Percentiles rank a stretch among this genome's conserved stretches.
Conservation (phyloP, 352 stramenopile genomes). For the Phytophthora pistaciae region DNA sequence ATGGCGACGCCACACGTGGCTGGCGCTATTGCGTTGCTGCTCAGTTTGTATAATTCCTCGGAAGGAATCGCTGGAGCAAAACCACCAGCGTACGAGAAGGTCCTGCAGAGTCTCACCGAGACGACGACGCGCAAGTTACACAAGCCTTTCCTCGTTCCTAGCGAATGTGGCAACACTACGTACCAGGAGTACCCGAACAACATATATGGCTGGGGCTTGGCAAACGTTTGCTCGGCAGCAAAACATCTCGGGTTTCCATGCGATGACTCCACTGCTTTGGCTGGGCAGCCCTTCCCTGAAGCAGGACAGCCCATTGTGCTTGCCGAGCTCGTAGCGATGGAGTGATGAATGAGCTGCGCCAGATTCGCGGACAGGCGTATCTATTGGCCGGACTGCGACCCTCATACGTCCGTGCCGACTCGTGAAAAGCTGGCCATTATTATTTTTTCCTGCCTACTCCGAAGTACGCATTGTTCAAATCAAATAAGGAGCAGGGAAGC, state of each 20-base stretch:
- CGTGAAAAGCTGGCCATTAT: too few relatives aligned
- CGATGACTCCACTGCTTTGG: conserved; percentile 14
- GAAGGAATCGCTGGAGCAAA: conserved; percentile 15
- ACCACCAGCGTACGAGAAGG: conserved; percentile 34
- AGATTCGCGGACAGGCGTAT: not conserved
- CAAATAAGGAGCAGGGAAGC: too few relatives aligned
- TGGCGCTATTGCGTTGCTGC: conserved; percentile 65
- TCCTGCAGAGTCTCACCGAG: conserved; percentile 44
- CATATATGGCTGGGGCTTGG: conserved; percentile 76
- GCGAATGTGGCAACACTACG: conserved; percentile 64
- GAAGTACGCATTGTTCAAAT: too few relatives aligned
- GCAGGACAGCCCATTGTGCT: conserved; percentile 18
- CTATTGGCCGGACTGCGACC: too few relatives aligned
- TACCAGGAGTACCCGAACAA: conserved; percentile 82
- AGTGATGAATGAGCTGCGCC: conserved; percentile 14
- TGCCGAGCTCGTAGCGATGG: conserved; percentile 23
- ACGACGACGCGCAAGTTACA: conserved; percentile 56
- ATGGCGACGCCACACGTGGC: conserved; percentile 82
- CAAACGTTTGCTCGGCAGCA: conserved; percentile 62
- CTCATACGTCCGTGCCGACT: too few relatives aligned
- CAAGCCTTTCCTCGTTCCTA: conserved; percentile 78
- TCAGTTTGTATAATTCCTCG: conserved; percentile 42
- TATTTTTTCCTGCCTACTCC: too few relatives aligned
- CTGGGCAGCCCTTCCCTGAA: not conserved
- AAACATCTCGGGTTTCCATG: conserved; percentile 51